Evolutionary conservation across 768 basidiomycete species (phyloP), one percentile per base, ranked within the genome.

Genomic region (Chalciporus pseudorubinellus): DNA sequence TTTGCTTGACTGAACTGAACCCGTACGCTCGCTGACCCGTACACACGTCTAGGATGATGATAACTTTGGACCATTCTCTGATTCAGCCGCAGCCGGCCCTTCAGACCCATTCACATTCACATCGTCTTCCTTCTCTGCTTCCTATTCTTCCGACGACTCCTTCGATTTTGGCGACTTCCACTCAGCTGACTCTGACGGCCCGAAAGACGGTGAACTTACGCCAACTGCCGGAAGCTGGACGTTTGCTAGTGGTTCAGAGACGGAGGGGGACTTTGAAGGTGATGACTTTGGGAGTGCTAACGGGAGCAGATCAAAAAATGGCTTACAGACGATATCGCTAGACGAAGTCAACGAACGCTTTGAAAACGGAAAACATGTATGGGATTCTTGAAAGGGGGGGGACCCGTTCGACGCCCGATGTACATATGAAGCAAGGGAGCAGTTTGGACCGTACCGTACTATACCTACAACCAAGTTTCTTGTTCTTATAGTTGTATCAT

Each of bases 91-190:
- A 1, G 61, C 74, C 0, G 69, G 70, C 36, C 70, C 74, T 26
- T 59, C 76, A 16, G 77, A 85, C 52, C 78, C 79, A 1, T 88
- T 89, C 67, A 80, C 64, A 6, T 74, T 76, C 48, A 52, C 73
- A 3, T 64, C 73, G 2, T 59, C 77, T 2, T 64, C 59, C 0
- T 81, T 81, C 56, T 71, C 75, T 4, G 77, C 80, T 1, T 76
- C 79, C 3, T 79, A 82, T 52, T 79, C 83, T 0, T 85, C 86
- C 29, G 88, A 89, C 42, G 75, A 78, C 4, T 79, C 86, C 9
- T 91, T 89, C 57, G 82, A 85, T 48, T 90, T 91, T 61, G 87
- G 87, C 14, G 89, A 91, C 56, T 91, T 92, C 60, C 88, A 88
- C 59, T 74, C 73, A 46, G 79, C 75, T 2, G 61, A 59, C 19